Base-by-base conservation (phyloP, 1,284 basidiomycete genomes). In the Tilletia caries region DNA sequence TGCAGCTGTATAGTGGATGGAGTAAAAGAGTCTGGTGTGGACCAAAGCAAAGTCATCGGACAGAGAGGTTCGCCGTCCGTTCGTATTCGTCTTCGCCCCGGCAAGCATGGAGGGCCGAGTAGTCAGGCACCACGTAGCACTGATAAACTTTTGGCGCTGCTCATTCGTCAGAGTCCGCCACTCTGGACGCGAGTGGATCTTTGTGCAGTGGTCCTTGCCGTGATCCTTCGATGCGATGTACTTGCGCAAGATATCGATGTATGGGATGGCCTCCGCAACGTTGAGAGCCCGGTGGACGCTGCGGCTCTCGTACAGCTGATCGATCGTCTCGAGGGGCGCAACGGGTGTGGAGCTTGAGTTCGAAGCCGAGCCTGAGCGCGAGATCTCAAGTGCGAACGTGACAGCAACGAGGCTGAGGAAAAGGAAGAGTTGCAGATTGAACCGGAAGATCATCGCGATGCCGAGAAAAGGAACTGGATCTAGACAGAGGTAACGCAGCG, bases 11-110 rank as follows among this genome's bases (percentile, higher is more conserved):
- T n/a, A 50, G 46, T 50, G 46, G 20, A 50, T 50, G 5, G 20
- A n/a, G 52, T 54, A 27, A 29, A 27, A 27, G n/a, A 54, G 23
- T 12, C 29, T 23, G 25, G 25, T 29, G 25, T 29, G 52, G 5
- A 54, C n/a, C 12, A 54, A n/a, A 5, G 29, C 18, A n/a, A 62
- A 62, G 58, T 62, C 58, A n/a, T 62, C 58, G 32, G 18, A 37
- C 15, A 37, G 3, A 2, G 58, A 62, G 13, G 58, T 62, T 15
- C 29, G 2, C 25, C 8, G 15, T 8, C 58, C 58, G 32, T 34
- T 27, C 3, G 29, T n/a, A 27, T 58, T 58, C n/a, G 52, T 58
- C 27, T 58, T 27, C 25, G 52, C 6, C n/a, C 58, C 27, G 3
- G 58, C 58, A 12, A 62, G 29, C n/a, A 62, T 15, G 3, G 32